Base-by-base conservation (phyloP, 2,329 filamentous ascomycete species). In the Epichloe coenophiala region DNA sequence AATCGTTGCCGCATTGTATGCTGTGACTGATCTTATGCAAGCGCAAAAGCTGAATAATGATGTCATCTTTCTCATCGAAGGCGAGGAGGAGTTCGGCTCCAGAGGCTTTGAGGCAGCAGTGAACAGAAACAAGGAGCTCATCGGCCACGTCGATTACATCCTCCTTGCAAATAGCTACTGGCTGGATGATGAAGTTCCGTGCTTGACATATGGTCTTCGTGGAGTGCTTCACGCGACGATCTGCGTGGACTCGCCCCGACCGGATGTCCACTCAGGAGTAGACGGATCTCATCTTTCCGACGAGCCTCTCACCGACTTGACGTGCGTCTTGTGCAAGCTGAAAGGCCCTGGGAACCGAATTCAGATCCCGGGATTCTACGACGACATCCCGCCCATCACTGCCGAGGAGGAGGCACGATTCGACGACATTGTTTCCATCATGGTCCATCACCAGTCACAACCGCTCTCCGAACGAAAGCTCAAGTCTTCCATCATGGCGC, bases 131-230 rank as follows among this genome's bases (percentile, higher is more conserved):
- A 95, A 95, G 65, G 75, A 83, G 13, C 75, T 88, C 23, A 95
- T 98, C 58, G 93, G 93, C 1, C 75, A 87, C 9, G 82, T 98
- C 2, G 91, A 98, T 67, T 97, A 93, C 73, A 93, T 98, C 50
- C 71, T 98, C 35, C 73, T 98, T 38, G 91, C 93, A 21, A 98
- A 98, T 71, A 96, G 90, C 67, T 98, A 98, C 71, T 98, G 93
- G 93, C 76, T 98, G 1, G 89, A 97, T 62, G 91, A 98, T 61
- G 85, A 94, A 57, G 89, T 94, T 2, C 93, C 93, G 0, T 98
- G 93, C 63, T 71, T 98, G 51, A 98, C 93, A 0, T 98, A 98
- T 55, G 93, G 93, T 1, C 76, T 97, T 6, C 81, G 93, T 46
- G 93, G 93, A 23, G 91, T 98, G 27, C 83, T 98, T 21, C 91